Conservation (phyloP, 2,329 filamentous ascomycete species). For the Calonectria pseudoreteaudii region DNA sequence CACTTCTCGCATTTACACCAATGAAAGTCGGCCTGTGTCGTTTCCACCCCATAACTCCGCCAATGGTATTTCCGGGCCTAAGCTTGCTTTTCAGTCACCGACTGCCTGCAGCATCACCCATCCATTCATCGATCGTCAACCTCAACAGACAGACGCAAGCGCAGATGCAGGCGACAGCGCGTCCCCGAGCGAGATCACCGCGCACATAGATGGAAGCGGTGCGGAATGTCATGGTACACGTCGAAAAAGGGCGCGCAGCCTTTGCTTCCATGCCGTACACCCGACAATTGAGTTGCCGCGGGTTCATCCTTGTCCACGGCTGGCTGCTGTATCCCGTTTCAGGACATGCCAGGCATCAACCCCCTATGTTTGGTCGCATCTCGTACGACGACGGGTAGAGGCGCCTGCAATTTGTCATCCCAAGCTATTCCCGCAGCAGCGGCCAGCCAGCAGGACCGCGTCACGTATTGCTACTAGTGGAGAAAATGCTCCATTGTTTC, state of each 20-base stretch:
- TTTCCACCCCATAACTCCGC: slow-evolving; percentile 1
- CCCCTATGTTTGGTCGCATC: not conserved
- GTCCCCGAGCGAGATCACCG: too few species aligned
- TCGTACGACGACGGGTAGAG: not conserved
- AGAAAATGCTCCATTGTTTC: not conserved
- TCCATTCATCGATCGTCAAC: not conserved
- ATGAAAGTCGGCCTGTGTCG: not conserved
- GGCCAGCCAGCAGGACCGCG: not conserved
- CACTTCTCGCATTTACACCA: not conserved
- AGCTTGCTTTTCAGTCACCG: not conserved
- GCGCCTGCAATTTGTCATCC: not conserved
- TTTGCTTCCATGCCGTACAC: not conserved
- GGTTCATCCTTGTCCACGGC: not conserved
- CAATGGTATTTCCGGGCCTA: not conserved
- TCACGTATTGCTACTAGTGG: not conserved
- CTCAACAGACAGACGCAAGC: not conserved
- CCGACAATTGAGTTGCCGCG: not conserved
- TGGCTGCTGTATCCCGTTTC: not conserved
- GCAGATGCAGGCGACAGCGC: not conserved
- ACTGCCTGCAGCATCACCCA: not conserved
- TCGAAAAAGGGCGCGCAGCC: not conserved
- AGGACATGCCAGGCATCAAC: not conserved
- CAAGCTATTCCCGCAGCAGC: not conserved
- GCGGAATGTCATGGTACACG: not conserved
- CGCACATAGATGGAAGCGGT: not conserved